phyloP scores from a whole-genome alignment of 805 yeast genomes.

The Myxozyma kluyveri region DNA sequence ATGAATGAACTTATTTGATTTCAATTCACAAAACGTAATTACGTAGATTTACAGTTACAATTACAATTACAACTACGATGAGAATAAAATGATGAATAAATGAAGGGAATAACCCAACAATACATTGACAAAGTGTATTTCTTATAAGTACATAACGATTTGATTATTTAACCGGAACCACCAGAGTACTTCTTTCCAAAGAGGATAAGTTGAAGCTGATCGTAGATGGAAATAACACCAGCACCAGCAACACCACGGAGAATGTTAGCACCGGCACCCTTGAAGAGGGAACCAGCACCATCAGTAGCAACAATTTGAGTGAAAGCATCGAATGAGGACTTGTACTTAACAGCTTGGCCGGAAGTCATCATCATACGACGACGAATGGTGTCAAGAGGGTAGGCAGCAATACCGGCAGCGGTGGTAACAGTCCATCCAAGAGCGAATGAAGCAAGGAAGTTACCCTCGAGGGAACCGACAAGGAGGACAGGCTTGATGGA shows the following conservation, averaged over 20 bases:
- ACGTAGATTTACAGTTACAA: too few relatives aligned
- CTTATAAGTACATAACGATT: too few relatives aligned
- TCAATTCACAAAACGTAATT: not conserved
- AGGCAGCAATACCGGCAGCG: constrained; percentile 97
- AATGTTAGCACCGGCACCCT: constrained; percentile 99
- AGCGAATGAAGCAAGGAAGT: constrained; percentile 91
- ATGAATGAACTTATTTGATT: not conserved
- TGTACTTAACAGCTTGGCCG: constrained; percentile 96
- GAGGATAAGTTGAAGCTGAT: constrained; percentile 89
- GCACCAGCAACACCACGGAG: constrained; percentile 99
- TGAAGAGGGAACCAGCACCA: constrained; percentile 90
- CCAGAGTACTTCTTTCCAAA: constrained; percentile 90
- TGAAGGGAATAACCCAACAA: not conserved
- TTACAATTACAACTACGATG: too few relatives aligned
- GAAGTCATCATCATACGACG: constrained; percentile 99
- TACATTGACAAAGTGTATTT: not conserved
- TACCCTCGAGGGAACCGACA: constrained; percentile 91
- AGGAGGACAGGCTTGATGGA: constrained; percentile 92
- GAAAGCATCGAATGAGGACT: constrained; percentile 93
- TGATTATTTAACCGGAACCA: constrained; percentile 30
- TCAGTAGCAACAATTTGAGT: constrained; percentile 89
- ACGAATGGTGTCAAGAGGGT: constrained; percentile 98
- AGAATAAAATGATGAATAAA: not conserved
- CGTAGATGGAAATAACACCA: constrained; percentile 97
- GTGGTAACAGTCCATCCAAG: constrained; percentile 98